Percentiles rank a stretch among this genome's conserved stretches.
Evolutionary conservation across 805 yeast species (phyloP).

Genomic region (Blastobotrys terrestris): DNA sequence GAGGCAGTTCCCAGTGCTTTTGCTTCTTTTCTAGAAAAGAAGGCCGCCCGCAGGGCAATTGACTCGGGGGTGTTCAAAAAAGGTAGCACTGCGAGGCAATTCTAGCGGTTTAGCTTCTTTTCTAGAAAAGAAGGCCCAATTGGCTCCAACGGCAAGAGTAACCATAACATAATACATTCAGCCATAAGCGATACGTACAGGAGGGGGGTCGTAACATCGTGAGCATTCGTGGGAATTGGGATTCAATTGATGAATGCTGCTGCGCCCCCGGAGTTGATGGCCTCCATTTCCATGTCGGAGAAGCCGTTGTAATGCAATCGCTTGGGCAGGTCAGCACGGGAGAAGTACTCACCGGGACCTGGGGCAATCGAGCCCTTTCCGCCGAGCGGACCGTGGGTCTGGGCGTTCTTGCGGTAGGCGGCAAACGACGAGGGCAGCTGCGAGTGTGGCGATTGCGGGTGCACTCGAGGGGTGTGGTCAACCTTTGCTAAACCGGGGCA

Average conservation of each 20-base stretch:
- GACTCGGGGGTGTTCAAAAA: too few species aligned
- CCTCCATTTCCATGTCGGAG: conserved; percentile 66
- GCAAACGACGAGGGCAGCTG: conserved; percentile 35
- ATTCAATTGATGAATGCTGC: conserved; percentile 24
- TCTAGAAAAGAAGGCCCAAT: too few species aligned
- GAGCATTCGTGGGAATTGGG: neutral
- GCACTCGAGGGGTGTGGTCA: conserved; percentile 37
- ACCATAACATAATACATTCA: neutral
- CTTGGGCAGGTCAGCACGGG: conserved; percentile 62
- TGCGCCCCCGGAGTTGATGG: conserved; percentile 82
- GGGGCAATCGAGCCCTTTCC: conserved; percentile 22
- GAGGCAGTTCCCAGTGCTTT: too few species aligned
- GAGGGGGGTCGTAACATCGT: neutral
- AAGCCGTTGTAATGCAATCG: conserved; percentile 66
- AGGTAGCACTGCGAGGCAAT: too few species aligned
- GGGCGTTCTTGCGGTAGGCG: conserved; percentile 27
- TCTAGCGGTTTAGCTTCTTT: too few species aligned
- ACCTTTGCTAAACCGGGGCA: conserved; percentile 23
- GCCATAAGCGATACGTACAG: neutral
- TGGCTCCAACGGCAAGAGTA: too few species aligned
- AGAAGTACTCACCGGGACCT: conserved; percentile 28
- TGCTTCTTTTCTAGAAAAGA: too few species aligned
- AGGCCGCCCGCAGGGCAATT: too few species aligned
- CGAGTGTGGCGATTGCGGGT: conserved; percentile 35
- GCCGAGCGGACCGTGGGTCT: conserved; percentile 31